Conservation (phyloP, 2,329 filamentous ascomycete genomes). For the Trichoderma sp. region DNA sequence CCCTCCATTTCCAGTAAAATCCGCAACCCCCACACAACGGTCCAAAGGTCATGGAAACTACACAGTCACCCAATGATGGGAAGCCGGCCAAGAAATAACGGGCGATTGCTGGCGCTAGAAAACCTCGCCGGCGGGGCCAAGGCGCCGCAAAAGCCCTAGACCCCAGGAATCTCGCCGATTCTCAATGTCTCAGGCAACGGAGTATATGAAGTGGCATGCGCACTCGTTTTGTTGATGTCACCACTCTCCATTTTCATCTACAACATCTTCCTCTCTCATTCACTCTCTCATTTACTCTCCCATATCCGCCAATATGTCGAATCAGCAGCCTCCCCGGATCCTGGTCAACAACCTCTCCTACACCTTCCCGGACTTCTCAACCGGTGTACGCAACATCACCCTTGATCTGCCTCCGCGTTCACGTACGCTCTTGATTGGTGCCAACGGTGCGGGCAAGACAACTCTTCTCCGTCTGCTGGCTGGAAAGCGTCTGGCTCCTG, state of each 20-base stretch:
- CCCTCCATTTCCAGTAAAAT: neutral
- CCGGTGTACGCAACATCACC: conserved; percentile 71
- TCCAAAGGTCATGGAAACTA: neutral
- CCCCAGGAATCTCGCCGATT: neutral
- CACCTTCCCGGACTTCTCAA: conserved; percentile 79
- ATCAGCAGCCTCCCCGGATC: conserved; percentile 55
- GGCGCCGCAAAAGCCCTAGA: neutral
- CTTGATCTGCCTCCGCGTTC: conserved; percentile 78
- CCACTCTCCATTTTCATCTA: neutral
- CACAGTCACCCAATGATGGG: neutral
- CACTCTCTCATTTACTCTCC: neutral
- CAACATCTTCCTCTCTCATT: neutral
- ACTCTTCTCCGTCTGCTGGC: conserved; percentile 92
- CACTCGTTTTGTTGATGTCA: neutral
- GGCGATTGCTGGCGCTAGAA: conserved; percentile 4
- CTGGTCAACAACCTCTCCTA: conserved; percentile 76
- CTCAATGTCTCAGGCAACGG: neutral
- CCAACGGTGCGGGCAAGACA: conserved; percentile 96
- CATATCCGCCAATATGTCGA: conserved; percentile 1
- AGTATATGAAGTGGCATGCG: neutral
- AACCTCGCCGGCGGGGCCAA: conserved; percentile 5
- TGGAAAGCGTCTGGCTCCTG: conserved; percentile 88
- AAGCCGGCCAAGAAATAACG: neutral
- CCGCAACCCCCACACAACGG: neutral
- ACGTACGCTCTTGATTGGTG: conserved; percentile 88